Percentiles rank a stretch among this genome's conserved stretches.
phyloP scores from a whole-genome alignment of 164 flowering plant species.

The Hamamelis virginiana region DNA sequence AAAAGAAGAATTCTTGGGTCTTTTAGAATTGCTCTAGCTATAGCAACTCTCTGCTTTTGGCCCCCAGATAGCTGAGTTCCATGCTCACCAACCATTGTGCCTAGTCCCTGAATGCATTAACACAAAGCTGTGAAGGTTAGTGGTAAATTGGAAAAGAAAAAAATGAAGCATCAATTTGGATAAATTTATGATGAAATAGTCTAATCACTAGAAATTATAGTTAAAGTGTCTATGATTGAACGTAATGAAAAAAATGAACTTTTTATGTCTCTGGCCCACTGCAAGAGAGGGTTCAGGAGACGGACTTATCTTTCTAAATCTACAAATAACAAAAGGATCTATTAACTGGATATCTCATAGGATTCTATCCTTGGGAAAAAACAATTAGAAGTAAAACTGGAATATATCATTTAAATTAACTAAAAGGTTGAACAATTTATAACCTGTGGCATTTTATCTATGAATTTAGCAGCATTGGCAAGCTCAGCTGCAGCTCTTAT shows the following conservation, averaged over 20 bases:
- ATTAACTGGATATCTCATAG: too few relatives aligned
- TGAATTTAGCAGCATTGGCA: slow-evolving; percentile 53
- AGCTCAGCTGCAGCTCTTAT: slow-evolving; percentile 45
- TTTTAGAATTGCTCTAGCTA: slow-evolving; percentile 58
- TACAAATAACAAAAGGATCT: too few relatives aligned
- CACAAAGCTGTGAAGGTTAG: background rate
- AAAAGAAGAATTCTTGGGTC: slow-evolving; percentile 53
- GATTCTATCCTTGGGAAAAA: too few relatives aligned
- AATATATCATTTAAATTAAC: background rate
- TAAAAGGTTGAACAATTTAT: background rate
- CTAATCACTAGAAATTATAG: too few relatives aligned
- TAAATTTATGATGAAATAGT: too few relatives aligned
- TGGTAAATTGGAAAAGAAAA: too few relatives aligned
- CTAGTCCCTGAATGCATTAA: slow-evolving; percentile 36
- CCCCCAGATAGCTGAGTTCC: slow-evolving; percentile 64
- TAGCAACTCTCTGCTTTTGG: slow-evolving; percentile 62
- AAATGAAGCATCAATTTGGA: too few relatives aligned
- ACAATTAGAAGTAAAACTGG: background rate
- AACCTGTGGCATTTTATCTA: slow-evolving; percentile 49
- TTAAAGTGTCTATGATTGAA: too few relatives aligned
- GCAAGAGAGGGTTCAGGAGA: too few relatives aligned
- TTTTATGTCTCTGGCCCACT: too few relatives aligned
- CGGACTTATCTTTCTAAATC: too few relatives aligned
- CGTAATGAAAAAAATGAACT: too few relatives aligned
- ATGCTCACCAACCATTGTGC: slow-evolving; percentile 55